A percentile compares a stretch with the other conserved stretches of the same genome.
phyloP scores from a whole-genome alignment of 805 yeast species.

The Groenewaldozyma salmanticensis region DNA sequence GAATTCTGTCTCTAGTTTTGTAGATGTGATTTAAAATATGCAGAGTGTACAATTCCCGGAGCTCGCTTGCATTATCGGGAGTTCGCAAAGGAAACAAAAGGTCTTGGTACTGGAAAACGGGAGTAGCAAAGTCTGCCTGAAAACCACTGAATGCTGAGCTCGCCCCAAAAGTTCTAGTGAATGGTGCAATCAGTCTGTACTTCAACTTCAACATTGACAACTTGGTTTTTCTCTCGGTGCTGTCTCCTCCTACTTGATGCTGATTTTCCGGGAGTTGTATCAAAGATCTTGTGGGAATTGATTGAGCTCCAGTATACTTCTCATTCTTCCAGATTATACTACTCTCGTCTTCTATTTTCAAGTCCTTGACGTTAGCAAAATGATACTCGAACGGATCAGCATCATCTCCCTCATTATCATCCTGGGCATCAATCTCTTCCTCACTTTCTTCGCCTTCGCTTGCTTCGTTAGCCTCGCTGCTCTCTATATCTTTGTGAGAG shows the following conservation, averaged over 20 bases:
- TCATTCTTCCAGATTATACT: slow-evolving; percentile 5
- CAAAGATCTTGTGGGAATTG: slow-evolving; percentile 18
- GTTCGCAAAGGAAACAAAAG: slow-evolving; percentile 42
- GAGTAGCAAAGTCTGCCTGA: slow-evolving; percentile 48
- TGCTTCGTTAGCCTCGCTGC: slow-evolving; percentile 12
- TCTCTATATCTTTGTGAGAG: slow-evolving; percentile 36
- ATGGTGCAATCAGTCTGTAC: slow-evolving; percentile 15
- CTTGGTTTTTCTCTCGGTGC: too few species aligned
- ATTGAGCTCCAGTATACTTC: slow-evolving; percentile 13
- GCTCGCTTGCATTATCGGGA: slow-evolving; percentile 36
- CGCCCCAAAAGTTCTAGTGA: slow-evolving; percentile 13
- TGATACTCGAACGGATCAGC: slow-evolving; percentile 73
- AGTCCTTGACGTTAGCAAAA: slow-evolving; percentile 41
- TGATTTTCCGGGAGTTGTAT: slow-evolving; percentile 11
- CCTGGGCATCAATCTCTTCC: slow-evolving; percentile 29
- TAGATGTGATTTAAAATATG: slow-evolving; percentile 76
- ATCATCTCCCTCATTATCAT: slow-evolving; percentile 30
- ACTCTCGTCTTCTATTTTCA: slow-evolving; percentile 24
- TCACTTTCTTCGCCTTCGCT: slow-evolving; percentile 25
- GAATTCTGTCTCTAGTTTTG: slow-evolving; percentile 77
- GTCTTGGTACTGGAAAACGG: slow-evolving; percentile 67
- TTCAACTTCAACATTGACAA: slow-evolving; percentile 12
- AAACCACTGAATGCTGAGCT: slow-evolving; percentile 30
- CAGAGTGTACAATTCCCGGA: slow-evolving; percentile 54
- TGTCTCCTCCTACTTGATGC: too few species aligned